These are phyloP conservation scores for Quercus alba DNA, from an alignment of 306 rosid genomes.

Conservation along the genomic window DNA sequence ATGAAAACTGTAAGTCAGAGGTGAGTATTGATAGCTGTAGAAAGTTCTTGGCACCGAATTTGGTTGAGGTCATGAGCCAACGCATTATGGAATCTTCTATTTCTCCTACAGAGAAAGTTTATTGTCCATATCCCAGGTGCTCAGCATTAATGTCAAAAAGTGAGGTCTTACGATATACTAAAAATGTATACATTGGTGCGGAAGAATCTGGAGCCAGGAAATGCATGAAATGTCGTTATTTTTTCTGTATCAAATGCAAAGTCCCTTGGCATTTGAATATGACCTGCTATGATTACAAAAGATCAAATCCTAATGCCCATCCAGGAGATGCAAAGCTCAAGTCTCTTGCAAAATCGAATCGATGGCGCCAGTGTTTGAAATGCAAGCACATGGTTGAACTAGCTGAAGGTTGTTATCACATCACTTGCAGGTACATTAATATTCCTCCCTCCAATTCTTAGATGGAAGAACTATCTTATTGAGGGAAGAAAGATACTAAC, in stretches of 20 bases:
- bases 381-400: slow-evolving; percentile 58
- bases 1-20: slow-evolving; percentile 41
- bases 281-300: slow-evolving; percentile 36
- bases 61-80: slow-evolving; percentile 27
- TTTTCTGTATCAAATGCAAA: slow-evolving; percentile 50
- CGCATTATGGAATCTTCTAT: slow-evolving; percentile 47
- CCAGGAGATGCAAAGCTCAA: slow-evolving; percentile 45
- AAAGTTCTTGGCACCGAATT: slow-evolving; percentile 38
- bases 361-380: slow-evolving; percentile 56
- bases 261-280: slow-evolving; percentile 50
- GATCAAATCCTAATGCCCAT: slow-evolving; percentile 1
- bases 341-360: slow-evolving; percentile 29
- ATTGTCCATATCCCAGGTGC: slow-evolving; percentile 59
- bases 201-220: slow-evolving; percentile 33
- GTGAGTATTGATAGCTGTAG: slow-evolving; percentile 40
- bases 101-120: slow-evolving; percentile 43
- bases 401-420: slow-evolving; percentile 60
- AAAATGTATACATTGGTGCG: not conserved
- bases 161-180: slow-evolving; percentile 35
- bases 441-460: not conserved
- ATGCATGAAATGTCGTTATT: slow-evolving; percentile 44
- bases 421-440: slow-evolving; percentile 50
- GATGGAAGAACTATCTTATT: not conserved
- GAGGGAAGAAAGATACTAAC: not conserved
- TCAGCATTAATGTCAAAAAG: slow-evolving; percentile 47